phyloP scores from a whole-genome alignment of 2,329 filamentous ascomycete species.

The Botryotinia globosa region DNA sequence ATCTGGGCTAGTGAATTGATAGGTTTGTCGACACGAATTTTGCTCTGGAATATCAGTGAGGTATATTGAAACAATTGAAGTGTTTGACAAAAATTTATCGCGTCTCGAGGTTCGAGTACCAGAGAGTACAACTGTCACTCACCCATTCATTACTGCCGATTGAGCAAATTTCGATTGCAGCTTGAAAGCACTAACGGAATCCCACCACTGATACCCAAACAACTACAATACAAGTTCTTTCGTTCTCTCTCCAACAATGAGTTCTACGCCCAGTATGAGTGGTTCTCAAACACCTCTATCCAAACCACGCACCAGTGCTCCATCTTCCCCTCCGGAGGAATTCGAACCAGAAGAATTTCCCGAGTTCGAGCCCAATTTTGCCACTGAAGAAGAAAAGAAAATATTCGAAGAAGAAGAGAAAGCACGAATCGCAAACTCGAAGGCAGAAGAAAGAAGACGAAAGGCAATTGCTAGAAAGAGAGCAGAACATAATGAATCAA shows the following conservation, averaged over 20 bases:
- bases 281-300: constrained; percentile 27
- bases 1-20: background rate
- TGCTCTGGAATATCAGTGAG: no score
- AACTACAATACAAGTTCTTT: background rate
- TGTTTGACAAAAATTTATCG: background rate
- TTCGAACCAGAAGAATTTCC: constrained; percentile 16
- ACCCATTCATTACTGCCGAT: background rate
- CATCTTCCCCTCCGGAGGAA: constrained; percentile 31
- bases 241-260: constrained; percentile 11
- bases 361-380: constrained; percentile 27
- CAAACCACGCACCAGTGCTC: constrained; percentile 28
- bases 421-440: constrained; percentile 48
- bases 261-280: constrained; percentile 21
- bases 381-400: constrained; percentile 34
- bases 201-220: background rate
- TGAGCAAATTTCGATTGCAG: no score
- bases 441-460: constrained; percentile 40
- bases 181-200: background rate
- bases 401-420: constrained; percentile 46
- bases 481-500: constrained; percentile 46
- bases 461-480: constrained; percentile 44
- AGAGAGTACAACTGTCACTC: background rate
- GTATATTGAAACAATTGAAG: background rate
- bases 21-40: background rate
- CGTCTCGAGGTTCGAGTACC: background rate